phyloP scores from a whole-genome alignment of 192 early-diverging fungal genomes.

The Thamnidium elegans region DNA sequence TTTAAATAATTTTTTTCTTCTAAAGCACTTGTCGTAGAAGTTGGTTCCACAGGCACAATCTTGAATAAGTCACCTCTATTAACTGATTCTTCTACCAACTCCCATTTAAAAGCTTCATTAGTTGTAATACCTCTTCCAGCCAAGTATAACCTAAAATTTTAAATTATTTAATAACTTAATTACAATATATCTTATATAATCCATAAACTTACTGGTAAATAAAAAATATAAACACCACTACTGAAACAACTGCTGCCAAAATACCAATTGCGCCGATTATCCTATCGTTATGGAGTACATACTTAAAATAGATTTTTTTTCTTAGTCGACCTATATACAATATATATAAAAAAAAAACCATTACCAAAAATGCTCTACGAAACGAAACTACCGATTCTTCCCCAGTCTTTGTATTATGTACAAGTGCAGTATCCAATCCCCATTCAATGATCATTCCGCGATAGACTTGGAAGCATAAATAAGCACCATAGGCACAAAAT shows the following conservation, averaged over 20 bases:
- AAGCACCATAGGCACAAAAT: slow-evolving; percentile 49
- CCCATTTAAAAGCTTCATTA: slow-evolving; percentile 58
- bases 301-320: slow-evolving; percentile 21
- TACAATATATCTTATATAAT: too few relatives aligned
- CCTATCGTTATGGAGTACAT: slow-evolving; percentile 48
- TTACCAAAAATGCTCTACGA: slow-evolving; percentile 46
- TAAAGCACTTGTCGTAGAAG: neutral
- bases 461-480: slow-evolving; percentile 43
- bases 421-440: slow-evolving; percentile 29
- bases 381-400: slow-evolving; percentile 17
- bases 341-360: neutral
- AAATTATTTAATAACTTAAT: neutral
- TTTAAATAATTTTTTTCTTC: slow-evolving; percentile 9
- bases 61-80: slow-evolving; percentile 38
- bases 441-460: slow-evolving; percentile 28
- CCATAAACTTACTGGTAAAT: slow-evolving; percentile 41
- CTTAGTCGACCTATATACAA: neutral
- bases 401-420: slow-evolving; percentile 24
- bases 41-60: neutral
- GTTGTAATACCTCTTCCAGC: slow-evolving; percentile 46
- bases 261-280: slow-evolving; percentile 50
- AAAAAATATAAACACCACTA: slow-evolving; percentile 47
- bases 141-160: slow-evolving; percentile 37
- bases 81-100: slow-evolving; percentile 48
- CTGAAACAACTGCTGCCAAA: slow-evolving; percentile 41